These are phyloP conservation scores for Quercus lobata DNA, from an alignment of 331 rosid species.

Conservation along the genomic window DNA sequence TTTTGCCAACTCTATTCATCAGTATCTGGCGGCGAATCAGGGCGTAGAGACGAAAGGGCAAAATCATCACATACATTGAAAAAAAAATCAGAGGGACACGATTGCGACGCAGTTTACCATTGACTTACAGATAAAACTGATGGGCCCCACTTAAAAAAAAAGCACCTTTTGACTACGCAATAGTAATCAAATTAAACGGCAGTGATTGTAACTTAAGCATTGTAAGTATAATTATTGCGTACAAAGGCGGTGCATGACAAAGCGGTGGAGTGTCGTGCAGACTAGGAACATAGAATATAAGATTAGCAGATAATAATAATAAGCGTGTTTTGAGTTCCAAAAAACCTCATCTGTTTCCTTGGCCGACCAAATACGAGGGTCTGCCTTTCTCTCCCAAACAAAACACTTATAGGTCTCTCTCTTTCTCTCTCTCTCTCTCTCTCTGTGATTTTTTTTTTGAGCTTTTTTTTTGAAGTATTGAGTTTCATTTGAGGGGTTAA, in stretches of 20 bases:
- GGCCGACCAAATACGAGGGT: slow-evolving; percentile 26
- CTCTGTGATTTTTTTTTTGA: background rate
- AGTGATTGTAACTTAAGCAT: too few species aligned
- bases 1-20: background rate
- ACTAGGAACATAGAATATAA: too few species aligned
- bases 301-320: too few species aligned
- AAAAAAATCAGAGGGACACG: slow-evolving; percentile 5
- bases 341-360: slow-evolving; percentile 13
- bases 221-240: background rate
- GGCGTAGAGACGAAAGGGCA: background rate
- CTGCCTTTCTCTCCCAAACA: background rate
- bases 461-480: background rate
- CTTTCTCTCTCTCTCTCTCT: background rate
- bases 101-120: background rate
- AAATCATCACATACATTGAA: background rate
- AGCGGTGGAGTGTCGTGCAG: background rate
- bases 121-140: background rate
- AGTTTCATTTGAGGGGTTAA: background rate
- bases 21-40: background rate
- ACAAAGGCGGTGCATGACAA: slow-evolving; percentile 16
- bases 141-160: background rate
- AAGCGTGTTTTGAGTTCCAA: too few species aligned
- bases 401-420: background rate
- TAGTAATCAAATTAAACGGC: background rate
- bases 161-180: too few species aligned